Conservation (phyloP, 768 basidiomycete species). For the Sporobolomyces phaffii region DNA sequence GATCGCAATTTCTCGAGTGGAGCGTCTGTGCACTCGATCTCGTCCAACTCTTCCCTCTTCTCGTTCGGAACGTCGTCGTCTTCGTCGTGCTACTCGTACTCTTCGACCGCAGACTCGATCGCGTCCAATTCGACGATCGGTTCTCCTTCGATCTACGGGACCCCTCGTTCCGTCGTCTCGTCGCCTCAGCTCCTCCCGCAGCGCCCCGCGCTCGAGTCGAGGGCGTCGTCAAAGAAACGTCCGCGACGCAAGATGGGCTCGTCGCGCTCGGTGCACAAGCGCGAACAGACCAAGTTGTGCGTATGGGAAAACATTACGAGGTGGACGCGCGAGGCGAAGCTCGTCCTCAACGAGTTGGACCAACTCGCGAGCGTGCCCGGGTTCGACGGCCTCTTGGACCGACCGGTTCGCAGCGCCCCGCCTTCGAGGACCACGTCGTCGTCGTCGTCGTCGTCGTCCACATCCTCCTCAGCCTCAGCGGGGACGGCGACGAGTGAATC, state of each 20-base stretch:
- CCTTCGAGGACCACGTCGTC: background rate
- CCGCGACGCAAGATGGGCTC: slow-evolving; percentile 7
- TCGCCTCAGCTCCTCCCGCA: slow-evolving; percentile 24
- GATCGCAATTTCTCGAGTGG: slow-evolving; percentile 4
- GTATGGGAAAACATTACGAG: slow-evolving; percentile 62
- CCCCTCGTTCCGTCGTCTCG: slow-evolving; percentile 7
- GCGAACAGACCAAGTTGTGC: slow-evolving; percentile 47
- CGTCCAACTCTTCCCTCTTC: slow-evolving; percentile 37
- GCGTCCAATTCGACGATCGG: slow-evolving; percentile 26
- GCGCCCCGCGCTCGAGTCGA: slow-evolving; percentile 23
- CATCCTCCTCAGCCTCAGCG: background rate
- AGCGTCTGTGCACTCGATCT: slow-evolving; percentile 31
- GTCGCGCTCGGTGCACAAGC: background rate
- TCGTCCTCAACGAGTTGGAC: slow-evolving; percentile 59
- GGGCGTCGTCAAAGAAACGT: slow-evolving; percentile 34
- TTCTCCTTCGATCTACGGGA: slow-evolving; percentile 1
- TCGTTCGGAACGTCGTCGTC: slow-evolving; percentile 37
- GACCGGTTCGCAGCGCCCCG: background rate
- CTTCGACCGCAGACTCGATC: slow-evolving; percentile 5
- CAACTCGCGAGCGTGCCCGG: slow-evolving; percentile 31
- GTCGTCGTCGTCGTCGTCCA: background rate
- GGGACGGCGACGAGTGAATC: background rate
- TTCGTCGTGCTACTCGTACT: slow-evolving; percentile 5
- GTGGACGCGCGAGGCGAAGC: slow-evolving; percentile 66
- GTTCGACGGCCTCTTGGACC: slow-evolving; percentile 22